These are phyloP conservation scores for Pezicula carpinea DNA, from an alignment of 2,329 filamentous ascomycete genomes.

Conservation along the genomic window DNA sequence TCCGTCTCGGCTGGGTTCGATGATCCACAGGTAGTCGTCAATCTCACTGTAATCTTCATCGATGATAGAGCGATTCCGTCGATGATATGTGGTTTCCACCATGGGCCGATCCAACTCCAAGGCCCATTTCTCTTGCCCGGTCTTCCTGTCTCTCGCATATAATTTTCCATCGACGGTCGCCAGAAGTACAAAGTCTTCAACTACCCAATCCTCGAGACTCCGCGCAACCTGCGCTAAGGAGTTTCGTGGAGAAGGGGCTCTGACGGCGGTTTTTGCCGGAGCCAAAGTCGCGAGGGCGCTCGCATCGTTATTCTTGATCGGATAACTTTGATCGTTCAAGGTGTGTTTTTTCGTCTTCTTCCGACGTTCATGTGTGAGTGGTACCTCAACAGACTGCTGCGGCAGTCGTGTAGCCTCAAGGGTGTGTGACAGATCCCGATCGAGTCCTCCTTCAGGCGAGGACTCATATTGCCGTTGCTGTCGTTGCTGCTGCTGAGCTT, in stretches of 20 bases:
- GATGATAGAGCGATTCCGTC: slow-evolving; percentile 59
- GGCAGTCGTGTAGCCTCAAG: slow-evolving; percentile 24
- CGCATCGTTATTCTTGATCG: slow-evolving; percentile 60
- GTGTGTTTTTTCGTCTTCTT: slow-evolving; percentile 26
- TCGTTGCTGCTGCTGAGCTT: slow-evolving; percentile 60
- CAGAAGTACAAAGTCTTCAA: slow-evolving; percentile 99
- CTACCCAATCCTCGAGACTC: slow-evolving; percentile 98
- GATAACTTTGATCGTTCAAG: slow-evolving; percentile 29
- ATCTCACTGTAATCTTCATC: slow-evolving; percentile 58
- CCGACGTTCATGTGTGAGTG: slow-evolving; percentile 21
- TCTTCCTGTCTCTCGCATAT: slow-evolving; percentile 84
- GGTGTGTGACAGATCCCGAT: slow-evolving; percentile 19
- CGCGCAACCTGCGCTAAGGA: slow-evolving; percentile 83
- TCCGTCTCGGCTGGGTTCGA: slow-evolving; percentile 86
- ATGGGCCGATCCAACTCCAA: slow-evolving; percentile 80
- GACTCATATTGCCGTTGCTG: slow-evolving; percentile 26
- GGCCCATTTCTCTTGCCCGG: slow-evolving; percentile 80
- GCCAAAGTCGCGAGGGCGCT: slow-evolving; percentile 97
- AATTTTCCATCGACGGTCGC: slow-evolving; percentile 98
- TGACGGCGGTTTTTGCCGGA: slow-evolving; percentile 93
- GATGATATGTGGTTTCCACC: slow-evolving; percentile 83
- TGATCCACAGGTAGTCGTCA: slow-evolving; percentile 90
- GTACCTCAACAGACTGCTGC: slow-evolving; percentile 26
- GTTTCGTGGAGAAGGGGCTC: slow-evolving; percentile 79
- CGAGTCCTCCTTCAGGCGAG: slow-evolving; percentile 23